phyloP scores from a whole-genome alignment of 202 grass and related monocot species.

The Digitaria exilis region DNA sequence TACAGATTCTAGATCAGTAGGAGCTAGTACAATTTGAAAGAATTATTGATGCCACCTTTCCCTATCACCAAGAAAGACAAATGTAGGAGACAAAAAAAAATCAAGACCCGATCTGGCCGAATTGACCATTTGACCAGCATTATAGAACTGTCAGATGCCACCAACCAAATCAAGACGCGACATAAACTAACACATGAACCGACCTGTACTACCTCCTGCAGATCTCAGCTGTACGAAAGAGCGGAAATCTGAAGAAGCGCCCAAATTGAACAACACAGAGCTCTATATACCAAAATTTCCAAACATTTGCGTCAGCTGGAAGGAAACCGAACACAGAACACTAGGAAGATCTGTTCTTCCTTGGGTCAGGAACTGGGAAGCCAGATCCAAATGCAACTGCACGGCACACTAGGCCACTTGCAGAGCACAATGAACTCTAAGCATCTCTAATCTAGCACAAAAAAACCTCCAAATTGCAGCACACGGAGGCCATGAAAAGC shows the following conservation, averaged over 20 bases:
- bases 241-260: constrained; percentile 4
- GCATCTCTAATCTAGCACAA: background rate
- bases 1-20: constrained; percentile 11
- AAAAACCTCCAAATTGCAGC: constrained; percentile 9
- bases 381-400: constrained; percentile 45
- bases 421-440: background rate
- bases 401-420: background rate
- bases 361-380: constrained; percentile 37
- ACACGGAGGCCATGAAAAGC: background rate
- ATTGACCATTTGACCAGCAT: constrained; percentile 59
- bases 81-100: background rate
- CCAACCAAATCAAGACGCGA: constrained; percentile 32
- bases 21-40: background rate
- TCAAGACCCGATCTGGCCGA: constrained; percentile 37
- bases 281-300: background rate
- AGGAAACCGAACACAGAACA: background rate
- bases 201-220: background rate
- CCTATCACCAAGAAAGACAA: constrained; percentile 47
- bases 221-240: constrained; percentile 37
- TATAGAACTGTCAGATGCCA: constrained; percentile 41
- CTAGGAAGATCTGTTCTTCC: constrained; percentile 40
- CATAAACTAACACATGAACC: constrained; percentile 14
- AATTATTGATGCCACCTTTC: constrained; percentile 20
- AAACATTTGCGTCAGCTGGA: constrained; percentile 19
- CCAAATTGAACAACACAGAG: background rate